Percentiles rank a stretch among this genome's conserved stretches.
Conservation (phyloP, 805 yeast species). For the Nakazawaea ernobii region DNA sequence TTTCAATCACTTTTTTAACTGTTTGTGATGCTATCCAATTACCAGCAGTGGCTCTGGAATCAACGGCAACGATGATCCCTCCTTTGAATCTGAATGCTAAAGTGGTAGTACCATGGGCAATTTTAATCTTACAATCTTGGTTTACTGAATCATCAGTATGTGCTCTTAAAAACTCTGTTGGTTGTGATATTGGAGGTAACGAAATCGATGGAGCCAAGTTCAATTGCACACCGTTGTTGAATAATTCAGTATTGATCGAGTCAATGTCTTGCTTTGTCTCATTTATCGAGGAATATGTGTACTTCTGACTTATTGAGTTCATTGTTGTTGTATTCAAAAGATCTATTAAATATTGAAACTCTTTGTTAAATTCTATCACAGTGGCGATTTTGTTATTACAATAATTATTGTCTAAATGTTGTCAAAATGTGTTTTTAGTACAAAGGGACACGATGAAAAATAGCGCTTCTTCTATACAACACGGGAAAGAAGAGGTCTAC, state of each 20-base stretch:
- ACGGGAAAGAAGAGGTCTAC: too few species aligned
- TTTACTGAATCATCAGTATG: slow-evolving; percentile 93
- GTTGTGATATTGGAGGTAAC: slow-evolving; percentile 81
- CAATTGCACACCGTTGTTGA: slow-evolving; percentile 18
- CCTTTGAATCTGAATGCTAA: slow-evolving; percentile 94
- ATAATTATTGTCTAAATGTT: too few species aligned
- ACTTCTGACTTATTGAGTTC: slow-evolving; percentile 23
- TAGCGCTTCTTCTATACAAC: too few species aligned
- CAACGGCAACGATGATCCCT: slow-evolving; percentile 94
- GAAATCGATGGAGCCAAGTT: slow-evolving; percentile 54
- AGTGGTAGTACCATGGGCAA: slow-evolving; percentile 99
- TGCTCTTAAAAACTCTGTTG: slow-evolving; percentile 91
- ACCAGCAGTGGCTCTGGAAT: slow-evolving; percentile 97
- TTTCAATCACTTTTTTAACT: slow-evolving; percentile 94
- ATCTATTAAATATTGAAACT: too few species aligned
- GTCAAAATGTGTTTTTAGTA: too few species aligned
- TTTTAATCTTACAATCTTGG: slow-evolving; percentile 91
- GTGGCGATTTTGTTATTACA: slow-evolving; percentile 4
- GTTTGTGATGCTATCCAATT: slow-evolving; percentile 98
- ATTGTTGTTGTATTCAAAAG: slow-evolving; percentile 12
- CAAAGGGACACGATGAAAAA: too few species aligned
- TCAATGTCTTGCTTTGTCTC: not conserved
- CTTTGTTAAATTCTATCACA: not conserved
- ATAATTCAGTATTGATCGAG: slow-evolving; percentile 10
- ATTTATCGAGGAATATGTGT: slow-evolving; percentile 17